These are phyloP conservation scores for Xylaria scruposa DNA, from an alignment of 495 filamentous ascomycete species.

Conservation along the genomic window DNA sequence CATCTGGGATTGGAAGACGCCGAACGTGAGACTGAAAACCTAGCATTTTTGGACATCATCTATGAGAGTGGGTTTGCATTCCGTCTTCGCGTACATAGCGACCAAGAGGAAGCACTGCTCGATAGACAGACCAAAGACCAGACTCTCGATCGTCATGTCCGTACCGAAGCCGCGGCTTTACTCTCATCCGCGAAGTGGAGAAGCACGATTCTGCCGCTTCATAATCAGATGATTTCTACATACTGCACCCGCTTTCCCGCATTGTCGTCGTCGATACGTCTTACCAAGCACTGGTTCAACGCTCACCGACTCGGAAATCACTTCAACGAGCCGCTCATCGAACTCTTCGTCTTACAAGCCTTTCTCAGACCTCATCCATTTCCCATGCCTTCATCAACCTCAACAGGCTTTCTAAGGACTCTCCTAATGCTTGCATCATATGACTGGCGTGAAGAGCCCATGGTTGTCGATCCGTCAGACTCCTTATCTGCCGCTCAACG, in stretches of 20 bases:
- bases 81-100: conserved; percentile 75
- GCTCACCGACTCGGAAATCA: conserved; percentile 79
- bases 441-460: conserved; percentile 87
- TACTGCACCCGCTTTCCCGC: conserved; percentile 81
- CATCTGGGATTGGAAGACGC: conserved; percentile 83
- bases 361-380: conserved; percentile 89
- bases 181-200: conserved; percentile 73
- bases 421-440: conserved; percentile 78
- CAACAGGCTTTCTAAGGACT: conserved; percentile 81
- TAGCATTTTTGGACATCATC: conserved; percentile 80
- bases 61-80: conserved; percentile 73
- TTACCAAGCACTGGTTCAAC: conserved; percentile 89
- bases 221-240: conserved; percentile 79
- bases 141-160: conserved; percentile 60
- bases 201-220: conserved; percentile 75
- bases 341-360: conserved; percentile 74
- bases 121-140: conserved; percentile 80
- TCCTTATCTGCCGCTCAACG: conserved; percentile 62
- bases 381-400: conserved; percentile 76
- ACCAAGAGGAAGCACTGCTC: conserved; percentile 82
- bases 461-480: conserved; percentile 75
- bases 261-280: conserved; percentile 83
- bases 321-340: conserved; percentile 79
- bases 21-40: conserved; percentile 69
- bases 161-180: conserved; percentile 70